Percentiles rank a stretch among this genome's conserved stretches.
Conservation (phyloP, 495 filamentous ascomycete species). For the Xylaria curta region DNA sequence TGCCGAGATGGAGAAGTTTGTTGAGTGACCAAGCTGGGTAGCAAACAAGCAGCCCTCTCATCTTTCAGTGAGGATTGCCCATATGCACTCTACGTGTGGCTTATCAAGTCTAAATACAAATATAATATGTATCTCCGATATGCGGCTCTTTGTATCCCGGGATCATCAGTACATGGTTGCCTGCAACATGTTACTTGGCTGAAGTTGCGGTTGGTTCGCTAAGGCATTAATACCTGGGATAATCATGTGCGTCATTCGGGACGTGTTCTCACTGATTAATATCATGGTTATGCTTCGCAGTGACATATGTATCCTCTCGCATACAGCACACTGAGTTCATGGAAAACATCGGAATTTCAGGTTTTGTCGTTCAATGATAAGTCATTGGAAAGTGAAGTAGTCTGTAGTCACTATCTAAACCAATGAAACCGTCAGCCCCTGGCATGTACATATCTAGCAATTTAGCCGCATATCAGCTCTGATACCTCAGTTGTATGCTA, state of each 20-base stretch:
- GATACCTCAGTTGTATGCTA: conserved; percentile 7
- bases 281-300: conserved; percentile 12
- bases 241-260: conserved; percentile 20
- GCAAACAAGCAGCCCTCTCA: neutral
- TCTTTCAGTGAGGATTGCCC: neutral
- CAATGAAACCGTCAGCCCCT: conserved; percentile 2
- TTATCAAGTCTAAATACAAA: neutral
- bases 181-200: conserved; percentile 4
- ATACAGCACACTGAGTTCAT: neutral
- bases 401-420: neutral
- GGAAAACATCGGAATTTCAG: neutral
- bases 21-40: neutral
- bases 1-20: too few species aligned
- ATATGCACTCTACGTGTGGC: neutral
- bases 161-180: conserved; percentile 6
- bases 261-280: neutral
- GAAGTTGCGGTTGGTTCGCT: conserved; percentile 13
- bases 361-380: neutral
- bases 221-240: neutral
- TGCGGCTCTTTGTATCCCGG: conserved; percentile 22
- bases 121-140: conserved; percentile 12
- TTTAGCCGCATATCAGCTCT: neutral
- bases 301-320: neutral
- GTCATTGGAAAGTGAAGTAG: neutral
- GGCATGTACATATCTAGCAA: neutral